These are phyloP conservation scores for Ligustrum vulgare DNA, from an alignment of 257 asterid genomes.

Conservation along the genomic window DNA sequence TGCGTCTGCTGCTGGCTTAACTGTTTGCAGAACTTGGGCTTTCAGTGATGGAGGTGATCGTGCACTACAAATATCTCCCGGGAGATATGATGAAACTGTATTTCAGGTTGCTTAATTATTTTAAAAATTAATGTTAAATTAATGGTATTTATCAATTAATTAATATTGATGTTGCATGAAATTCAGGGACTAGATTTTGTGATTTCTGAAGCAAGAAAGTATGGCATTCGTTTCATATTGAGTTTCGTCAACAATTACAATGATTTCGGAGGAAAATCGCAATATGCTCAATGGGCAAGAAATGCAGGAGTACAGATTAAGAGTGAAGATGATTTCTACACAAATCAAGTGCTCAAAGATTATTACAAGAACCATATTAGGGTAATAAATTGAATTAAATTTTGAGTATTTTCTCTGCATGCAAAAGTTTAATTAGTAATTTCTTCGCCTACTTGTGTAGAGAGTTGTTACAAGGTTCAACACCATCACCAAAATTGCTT, in stretches of 20 bases:
- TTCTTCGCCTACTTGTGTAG: too few relatives aligned
- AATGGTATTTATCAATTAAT: neutral
- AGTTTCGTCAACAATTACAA: constrained; percentile 47
- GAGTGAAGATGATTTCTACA: constrained; percentile 49
- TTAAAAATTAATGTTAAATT: too few relatives aligned
- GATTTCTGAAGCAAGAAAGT: constrained; percentile 44
- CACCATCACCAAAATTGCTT: neutral
- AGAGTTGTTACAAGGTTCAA: too few relatives aligned
- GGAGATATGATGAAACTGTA: constrained; percentile 42
- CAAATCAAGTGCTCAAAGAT: constrained; percentile 31
- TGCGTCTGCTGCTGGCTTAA: constrained; percentile 41
- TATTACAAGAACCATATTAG: constrained; percentile 45
- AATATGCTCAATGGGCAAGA: constrained; percentile 51
- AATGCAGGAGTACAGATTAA: constrained; percentile 35
- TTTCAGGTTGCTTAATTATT: constrained; percentile 35
- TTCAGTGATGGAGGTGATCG: constrained; percentile 44
- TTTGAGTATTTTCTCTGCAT: neutral
- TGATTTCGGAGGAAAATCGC: constrained; percentile 52
- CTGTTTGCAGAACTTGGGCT: constrained; percentile 55
- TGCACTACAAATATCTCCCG: constrained; percentile 54
- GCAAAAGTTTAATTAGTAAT: neutral
- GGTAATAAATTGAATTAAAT: constrained; percentile 22
- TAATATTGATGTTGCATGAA: neutral
- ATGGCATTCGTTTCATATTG: constrained; percentile 36
- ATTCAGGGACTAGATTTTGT: constrained; percentile 57